Conservation (phyloP, 2,329 filamentous ascomycete species). For the Epichloe scottii region DNA sequence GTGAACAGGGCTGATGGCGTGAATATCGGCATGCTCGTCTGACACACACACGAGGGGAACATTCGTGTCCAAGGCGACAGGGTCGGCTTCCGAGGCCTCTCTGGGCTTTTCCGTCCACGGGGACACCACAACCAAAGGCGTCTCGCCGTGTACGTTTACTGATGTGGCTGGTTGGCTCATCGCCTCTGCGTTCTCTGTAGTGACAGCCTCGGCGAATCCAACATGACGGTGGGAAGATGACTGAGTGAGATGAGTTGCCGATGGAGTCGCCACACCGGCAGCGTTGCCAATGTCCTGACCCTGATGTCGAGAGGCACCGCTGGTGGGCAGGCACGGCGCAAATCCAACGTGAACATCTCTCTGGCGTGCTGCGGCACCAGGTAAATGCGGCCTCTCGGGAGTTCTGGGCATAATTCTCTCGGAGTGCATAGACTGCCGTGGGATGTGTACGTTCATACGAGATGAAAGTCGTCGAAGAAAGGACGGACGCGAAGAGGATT, state of each 20-base stretch:
- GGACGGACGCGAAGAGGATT: constrained; percentile 27
- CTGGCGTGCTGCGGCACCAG: constrained; percentile 11
- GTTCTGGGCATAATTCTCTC: constrained; percentile 4
- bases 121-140: neutral
- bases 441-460: constrained; percentile 15
- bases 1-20: neutral
- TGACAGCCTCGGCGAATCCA: constrained; percentile 33
- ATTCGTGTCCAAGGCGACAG: constrained; percentile 2
- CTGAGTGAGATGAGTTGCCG: constrained; percentile 9
- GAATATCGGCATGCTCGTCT: neutral
- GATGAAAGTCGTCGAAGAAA: constrained; percentile 38
- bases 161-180: neutral
- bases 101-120: neutral
- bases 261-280: constrained; percentile 1
- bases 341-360: constrained; percentile 22
- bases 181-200: constrained; percentile 5
- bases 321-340: constrained; percentile 8
- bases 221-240: constrained; percentile 31
- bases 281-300: neutral
- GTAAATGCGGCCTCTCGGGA: constrained; percentile 9
- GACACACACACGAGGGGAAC: constrained; percentile 4
- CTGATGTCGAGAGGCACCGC: neutral
- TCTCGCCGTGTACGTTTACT: neutral
- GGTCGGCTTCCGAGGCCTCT: neutral
- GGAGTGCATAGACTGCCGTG: neutral